A percentile compares a stretch with the other conserved stretches of the same genome.
These are phyloP conservation scores for Amanita polypyramis DNA, from an alignment of 768 basidiomycete genomes.

Conservation along the genomic window DNA sequence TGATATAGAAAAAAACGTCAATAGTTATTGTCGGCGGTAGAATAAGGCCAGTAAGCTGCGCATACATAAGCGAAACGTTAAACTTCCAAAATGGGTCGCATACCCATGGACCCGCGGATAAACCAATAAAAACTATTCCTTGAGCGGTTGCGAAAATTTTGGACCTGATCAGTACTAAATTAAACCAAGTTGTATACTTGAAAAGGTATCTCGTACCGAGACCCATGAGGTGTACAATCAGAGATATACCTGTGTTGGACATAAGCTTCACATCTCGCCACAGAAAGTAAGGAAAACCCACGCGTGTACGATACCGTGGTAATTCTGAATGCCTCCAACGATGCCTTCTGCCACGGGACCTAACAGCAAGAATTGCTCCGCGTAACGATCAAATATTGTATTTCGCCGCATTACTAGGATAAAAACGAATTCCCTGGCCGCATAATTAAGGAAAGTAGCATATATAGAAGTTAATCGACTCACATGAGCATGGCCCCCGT, in stretches of 20 bases:
- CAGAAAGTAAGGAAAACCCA: constrained; percentile 21
- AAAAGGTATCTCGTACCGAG: constrained; percentile 20
- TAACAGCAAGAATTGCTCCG: constrained; percentile 63
- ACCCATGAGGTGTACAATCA: constrained; percentile 42
- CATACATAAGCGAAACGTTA: constrained; percentile 12
- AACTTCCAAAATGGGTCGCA: constrained; percentile 15
- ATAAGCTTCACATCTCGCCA: constrained; percentile 10
- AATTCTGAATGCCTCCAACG: constrained; percentile 57
- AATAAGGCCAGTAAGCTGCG: constrained; percentile 38
- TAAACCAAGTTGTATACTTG: not conserved
- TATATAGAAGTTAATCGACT: constrained; percentile 15
- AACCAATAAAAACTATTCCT: constrained; percentile 69
- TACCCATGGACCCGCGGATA: constrained; percentile 72
- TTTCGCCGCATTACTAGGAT: constrained; percentile 62
- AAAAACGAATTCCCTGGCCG: constrained; percentile 62
- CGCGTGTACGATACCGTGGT: constrained; percentile 64
- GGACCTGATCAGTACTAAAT: constrained; percentile 20
- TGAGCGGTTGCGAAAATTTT: constrained; percentile 54
- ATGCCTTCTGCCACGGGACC: constrained; percentile 76
- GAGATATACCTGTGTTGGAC: constrained; percentile 38
- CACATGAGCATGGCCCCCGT: constrained; percentile 68
- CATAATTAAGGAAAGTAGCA: constrained; percentile 1
- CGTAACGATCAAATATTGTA: constrained; percentile 36
- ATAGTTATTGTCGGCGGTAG: constrained; percentile 48
- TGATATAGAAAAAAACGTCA: constrained; percentile 37